Evolutionary conservation across 192 early-diverging fungal genomes (phyloP).

Genomic region (Entomortierella parvispora): DNA sequence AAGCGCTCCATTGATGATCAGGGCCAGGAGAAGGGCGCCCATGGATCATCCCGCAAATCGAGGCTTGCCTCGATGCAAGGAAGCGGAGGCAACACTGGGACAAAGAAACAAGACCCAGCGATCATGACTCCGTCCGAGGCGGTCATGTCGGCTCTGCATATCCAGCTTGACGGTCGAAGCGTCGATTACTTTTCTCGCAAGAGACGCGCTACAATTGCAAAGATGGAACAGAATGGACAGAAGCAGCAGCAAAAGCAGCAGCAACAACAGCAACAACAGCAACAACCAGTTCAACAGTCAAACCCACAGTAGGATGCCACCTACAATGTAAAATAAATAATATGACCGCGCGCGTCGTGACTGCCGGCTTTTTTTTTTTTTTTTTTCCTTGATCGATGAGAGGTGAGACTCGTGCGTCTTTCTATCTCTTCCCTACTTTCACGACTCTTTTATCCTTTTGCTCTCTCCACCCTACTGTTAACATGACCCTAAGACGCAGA

Average conservation of each 20-base stretch:
- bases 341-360: too few relatives aligned
- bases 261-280: conserved; percentile 10
- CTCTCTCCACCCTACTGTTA: too few relatives aligned
- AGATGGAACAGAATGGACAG: conserved; percentile 43
- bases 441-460: too few relatives aligned
- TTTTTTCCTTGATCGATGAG: too few relatives aligned
- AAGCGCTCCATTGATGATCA: conserved; percentile 33
- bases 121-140: conserved; percentile 34
- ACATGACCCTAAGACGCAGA: too few relatives aligned
- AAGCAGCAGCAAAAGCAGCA: conserved; percentile 30
- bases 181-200: conserved; percentile 48
- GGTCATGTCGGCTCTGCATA: conserved; percentile 49
- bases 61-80: neutral
- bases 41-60: neutral
- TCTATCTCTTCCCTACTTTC: too few relatives aligned
- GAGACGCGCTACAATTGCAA: conserved; percentile 47
- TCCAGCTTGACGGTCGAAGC: conserved; percentile 47
- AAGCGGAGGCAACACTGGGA: conserved; percentile 8
- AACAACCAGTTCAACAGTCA: conserved; percentile 5
- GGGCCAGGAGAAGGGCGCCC: neutral
- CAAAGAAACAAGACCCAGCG: neutral
- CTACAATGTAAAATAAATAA: too few relatives aligned
- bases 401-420: too few relatives aligned
- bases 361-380: too few relatives aligned
- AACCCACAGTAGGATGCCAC: neutral